Base-by-base conservation (phyloP, 2,329 filamentous ascomycete genomes). In the Fusarium setosum region DNA sequence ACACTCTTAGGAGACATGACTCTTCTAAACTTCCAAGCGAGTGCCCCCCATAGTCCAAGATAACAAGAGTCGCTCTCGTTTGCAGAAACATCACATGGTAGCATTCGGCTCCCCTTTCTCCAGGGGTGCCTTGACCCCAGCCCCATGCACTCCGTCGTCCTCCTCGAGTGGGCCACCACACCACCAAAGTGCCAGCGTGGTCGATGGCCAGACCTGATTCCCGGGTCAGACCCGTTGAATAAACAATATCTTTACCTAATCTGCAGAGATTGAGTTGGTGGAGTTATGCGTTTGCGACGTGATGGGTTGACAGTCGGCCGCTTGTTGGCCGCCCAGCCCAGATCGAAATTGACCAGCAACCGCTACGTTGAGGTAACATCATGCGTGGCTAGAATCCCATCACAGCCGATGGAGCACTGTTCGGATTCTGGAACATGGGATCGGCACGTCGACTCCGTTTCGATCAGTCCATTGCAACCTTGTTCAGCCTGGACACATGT, bases 201-300 rank as follows among this genome's bases (percentile, higher is more conserved):
- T 10, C 13, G 10, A n/a, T 24, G n/a, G 24, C 34, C 40, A 20
- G 40, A 20, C 35, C 48, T 21, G 48, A 38, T 29, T 31, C 13
- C 35, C 15, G 35, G 24, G 49, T 31, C 35, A 31, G 48, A 41
- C 49, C 49, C 49, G 49, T 41, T 52, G 49, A 52, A 52, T 52
- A 52, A 52, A 32, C 49, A 52, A 31, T 52, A 41, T 52, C 35
- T 52, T 40, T 41, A 41, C 49, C 49, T 52, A 41, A 52, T 52
- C 13, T 17, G 18, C 17, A 23, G 49, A 52, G 49, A 52, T 52
- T 52, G 26, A 41, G 49, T 52, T 52, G 35, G 49, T 42, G 23
- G 23, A 29, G 40, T n/a, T 42, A 9, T 29, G 6, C 26, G 26
- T 29, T 17, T 8, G 13, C 18, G 20, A 18, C 23, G 34, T 21